Evolutionary conservation across 345 rosid genomes (phyloP).

Genomic region (Citrus sp.): DNA sequence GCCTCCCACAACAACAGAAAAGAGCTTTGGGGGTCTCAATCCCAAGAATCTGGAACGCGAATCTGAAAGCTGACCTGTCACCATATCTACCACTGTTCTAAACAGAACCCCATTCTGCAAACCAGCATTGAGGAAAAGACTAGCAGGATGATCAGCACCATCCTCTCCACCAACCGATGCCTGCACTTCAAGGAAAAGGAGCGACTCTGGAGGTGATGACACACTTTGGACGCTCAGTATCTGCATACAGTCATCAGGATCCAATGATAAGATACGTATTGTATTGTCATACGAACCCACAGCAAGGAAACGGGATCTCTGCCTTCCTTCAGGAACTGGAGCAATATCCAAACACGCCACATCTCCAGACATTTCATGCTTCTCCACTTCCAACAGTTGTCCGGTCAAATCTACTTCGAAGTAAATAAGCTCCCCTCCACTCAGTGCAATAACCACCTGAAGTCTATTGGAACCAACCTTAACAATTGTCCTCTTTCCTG

Average conservation of each 20-base stretch:
- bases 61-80: constrained; percentile 98
- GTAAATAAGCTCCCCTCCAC: constrained; percentile 96
- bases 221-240: constrained; percentile 95
- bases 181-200: constrained; percentile 95
- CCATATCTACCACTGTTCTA: constrained; percentile 96
- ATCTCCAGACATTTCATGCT: constrained; percentile 98
- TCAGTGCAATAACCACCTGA: constrained; percentile 93
- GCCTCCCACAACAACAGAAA: constrained; percentile 78
- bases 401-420: constrained; percentile 97
- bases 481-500: constrained; percentile 97
- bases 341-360: constrained; percentile 99
- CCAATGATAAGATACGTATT: constrained; percentile 85
- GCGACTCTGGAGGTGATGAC: constrained; percentile 94
- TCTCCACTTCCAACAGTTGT: constrained; percentile 96
- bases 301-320: constrained; percentile 95
- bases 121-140: constrained; percentile 96
- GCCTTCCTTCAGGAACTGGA: constrained; percentile 99
- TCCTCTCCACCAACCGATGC: constrained; percentile 97
- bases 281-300: constrained; percentile 97
- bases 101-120: constrained; percentile 90
- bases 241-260: constrained; percentile 99
- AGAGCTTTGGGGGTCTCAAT: constrained; percentile 85
- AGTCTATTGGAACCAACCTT: constrained; percentile 96
- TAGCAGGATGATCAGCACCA: constrained; percentile 99
- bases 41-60: constrained; percentile 96